Conservation (phyloP, 1,284 basidiomycete species). For the Boletellus deceptivus region DNA sequence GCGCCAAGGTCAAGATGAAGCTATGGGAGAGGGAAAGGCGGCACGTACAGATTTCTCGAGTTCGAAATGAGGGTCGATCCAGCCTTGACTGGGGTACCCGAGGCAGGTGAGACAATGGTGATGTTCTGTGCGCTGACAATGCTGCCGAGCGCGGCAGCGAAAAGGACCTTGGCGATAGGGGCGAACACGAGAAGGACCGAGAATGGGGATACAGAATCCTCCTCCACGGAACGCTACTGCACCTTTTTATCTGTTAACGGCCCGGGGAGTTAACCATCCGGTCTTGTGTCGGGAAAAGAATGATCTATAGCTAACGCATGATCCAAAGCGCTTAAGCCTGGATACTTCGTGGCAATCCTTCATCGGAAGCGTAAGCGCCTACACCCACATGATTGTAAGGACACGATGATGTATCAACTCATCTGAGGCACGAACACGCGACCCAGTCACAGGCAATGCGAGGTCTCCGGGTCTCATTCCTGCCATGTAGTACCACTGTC, state of each 20-base stretch:
- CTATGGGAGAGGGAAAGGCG: not conserved
- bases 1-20: constrained; percentile 8
- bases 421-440: too few species aligned
- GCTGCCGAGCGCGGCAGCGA: not conserved
- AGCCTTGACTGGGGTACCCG: not conserved
- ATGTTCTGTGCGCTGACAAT: not conserved
- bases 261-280: not conserved
- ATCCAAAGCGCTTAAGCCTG: too few species aligned
- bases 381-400: too few species aligned
- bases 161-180: not conserved
- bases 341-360: too few species aligned
- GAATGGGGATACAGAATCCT: not conserved
- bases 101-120: not conserved
- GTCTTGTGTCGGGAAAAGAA: not conserved
- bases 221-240: not conserved
- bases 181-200: not conserved
- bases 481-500: too few species aligned
- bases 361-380: not conserved
- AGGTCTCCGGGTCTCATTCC: too few species aligned
- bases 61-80: not conserved
- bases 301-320: too few species aligned
- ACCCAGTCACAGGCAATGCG: too few species aligned
- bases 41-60: not conserved
- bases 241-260: constrained; percentile 8
- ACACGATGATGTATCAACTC: too few species aligned